These are phyloP conservation scores for Ulota crispa DNA, from an alignment of 225 moss, liverwort and hornwort genomes.

Conservation along the genomic window DNA sequence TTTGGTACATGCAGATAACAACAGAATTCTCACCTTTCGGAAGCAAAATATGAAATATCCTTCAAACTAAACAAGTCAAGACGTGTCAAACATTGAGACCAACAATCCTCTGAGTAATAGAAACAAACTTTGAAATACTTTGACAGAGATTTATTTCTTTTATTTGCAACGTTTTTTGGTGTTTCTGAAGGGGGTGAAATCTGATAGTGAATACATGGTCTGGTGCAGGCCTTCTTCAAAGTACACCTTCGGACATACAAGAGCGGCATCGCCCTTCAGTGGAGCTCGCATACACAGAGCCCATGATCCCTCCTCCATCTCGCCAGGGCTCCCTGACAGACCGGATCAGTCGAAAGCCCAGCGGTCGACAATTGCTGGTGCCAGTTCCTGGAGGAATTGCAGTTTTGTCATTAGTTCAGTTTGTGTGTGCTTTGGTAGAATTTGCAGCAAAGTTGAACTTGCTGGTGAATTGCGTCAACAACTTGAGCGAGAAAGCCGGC, in stretches of 20 bases:
- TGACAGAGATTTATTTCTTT: too few relatives aligned
- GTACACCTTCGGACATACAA: conserved; percentile 48
- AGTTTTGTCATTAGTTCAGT: conserved; percentile 61
- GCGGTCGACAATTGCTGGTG: conserved; percentile 44
- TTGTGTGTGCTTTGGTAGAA: conserved; percentile 52
- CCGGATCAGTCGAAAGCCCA: conserved; percentile 49
- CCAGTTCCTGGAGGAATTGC: conserved; percentile 63
- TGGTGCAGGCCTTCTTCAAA: conserved; percentile 56
- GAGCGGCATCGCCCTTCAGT: conserved; percentile 58
- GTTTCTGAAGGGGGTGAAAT: too few relatives aligned
- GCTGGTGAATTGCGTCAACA: conserved; percentile 53
- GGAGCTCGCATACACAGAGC: conserved; percentile 49
- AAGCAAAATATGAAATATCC: too few relatives aligned
- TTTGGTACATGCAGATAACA: too few relatives aligned
- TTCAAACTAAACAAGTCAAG: too few relatives aligned
- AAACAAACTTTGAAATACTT: too few relatives aligned
- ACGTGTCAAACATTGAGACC: too few relatives aligned
- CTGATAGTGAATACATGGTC: too few relatives aligned
- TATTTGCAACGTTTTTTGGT: too few relatives aligned
- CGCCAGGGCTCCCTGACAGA: conserved; percentile 48
- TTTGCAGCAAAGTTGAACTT: conserved; percentile 53
- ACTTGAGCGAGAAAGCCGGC: conserved; percentile 58
- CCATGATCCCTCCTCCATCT: conserved; percentile 33
- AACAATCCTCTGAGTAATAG: too few relatives aligned
- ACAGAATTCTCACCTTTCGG: too few relatives aligned